Conservation (phyloP, 2,329 filamentous ascomycete species). For the Botrytis byssoidea region DNA sequence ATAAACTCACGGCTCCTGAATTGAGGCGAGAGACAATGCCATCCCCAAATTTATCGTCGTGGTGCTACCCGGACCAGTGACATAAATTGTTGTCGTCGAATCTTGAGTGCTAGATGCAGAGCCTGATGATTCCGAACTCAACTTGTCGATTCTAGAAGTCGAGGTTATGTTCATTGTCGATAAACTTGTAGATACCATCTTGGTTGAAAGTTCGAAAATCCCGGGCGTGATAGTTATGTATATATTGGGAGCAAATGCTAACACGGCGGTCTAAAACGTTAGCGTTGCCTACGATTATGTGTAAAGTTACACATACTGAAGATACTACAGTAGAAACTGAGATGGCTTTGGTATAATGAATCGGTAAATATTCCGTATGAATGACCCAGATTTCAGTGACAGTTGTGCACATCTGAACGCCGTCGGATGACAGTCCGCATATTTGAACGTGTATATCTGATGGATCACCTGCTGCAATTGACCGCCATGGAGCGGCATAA, state of each 20-base stretch:
- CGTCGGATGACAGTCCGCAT: slow-evolving; percentile 24
- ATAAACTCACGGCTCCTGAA: neutral
- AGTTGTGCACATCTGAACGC: slow-evolving; percentile 21
- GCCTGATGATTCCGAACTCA: neutral
- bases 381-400: slow-evolving; percentile 33
- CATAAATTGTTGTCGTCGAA: slow-evolving; percentile 6
- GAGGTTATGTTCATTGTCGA: slow-evolving; percentile 7
- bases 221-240: slow-evolving; percentile 27
- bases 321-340: slow-evolving; percentile 27
- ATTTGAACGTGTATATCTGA: slow-evolving; percentile 28
- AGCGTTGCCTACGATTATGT: neutral
- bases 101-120: neutral
- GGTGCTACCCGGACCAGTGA: neutral
- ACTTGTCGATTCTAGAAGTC: neutral
- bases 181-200: slow-evolving; percentile 15
- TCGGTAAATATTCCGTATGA: slow-evolving; percentile 25
- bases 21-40: neutral
- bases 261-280: slow-evolving; percentile 22
- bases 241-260: slow-evolving; percentile 26
- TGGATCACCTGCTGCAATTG: slow-evolving; percentile 28
- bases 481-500: slow-evolving; percentile 34
- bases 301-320: slow-evolving; percentile 22
- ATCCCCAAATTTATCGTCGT: neutral
- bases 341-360: slow-evolving; percentile 27
- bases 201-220: slow-evolving; percentile 24